phyloP scores from a whole-genome alignment of 805 yeast species.

The Candida tibetensis region DNA sequence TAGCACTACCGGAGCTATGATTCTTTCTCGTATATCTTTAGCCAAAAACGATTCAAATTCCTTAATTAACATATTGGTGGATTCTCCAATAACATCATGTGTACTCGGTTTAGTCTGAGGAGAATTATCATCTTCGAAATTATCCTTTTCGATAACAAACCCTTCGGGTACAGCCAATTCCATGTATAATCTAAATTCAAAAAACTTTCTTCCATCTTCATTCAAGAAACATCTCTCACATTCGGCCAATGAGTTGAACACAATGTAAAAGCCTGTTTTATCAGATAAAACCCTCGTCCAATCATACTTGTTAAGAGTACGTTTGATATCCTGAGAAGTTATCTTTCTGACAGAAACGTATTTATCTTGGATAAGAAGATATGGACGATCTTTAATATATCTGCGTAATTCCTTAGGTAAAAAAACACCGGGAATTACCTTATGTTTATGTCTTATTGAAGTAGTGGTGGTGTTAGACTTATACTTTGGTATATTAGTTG shows the following conservation, averaged over 20 bases:
- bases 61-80: slow-evolving; percentile 53
- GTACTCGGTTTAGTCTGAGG: no score
- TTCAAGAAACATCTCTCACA: slow-evolving; percentile 57
- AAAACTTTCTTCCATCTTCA: slow-evolving; percentile 57
- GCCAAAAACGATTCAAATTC: slow-evolving; percentile 63
- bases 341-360: slow-evolving; percentile 48
- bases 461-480: slow-evolving; percentile 35
- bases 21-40: slow-evolving; percentile 70
- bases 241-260: slow-evolving; percentile 59
- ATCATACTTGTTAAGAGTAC: slow-evolving; percentile 53
- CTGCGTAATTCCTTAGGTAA: slow-evolving; percentile 50
- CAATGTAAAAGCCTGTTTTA: slow-evolving; percentile 63
- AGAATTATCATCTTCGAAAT: slow-evolving; percentile 7
- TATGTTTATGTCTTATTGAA: slow-evolving; percentile 29
- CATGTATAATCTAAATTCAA: slow-evolving; percentile 53
- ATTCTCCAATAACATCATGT: slow-evolving; percentile 51
- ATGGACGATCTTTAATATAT: slow-evolving; percentile 57
- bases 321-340: slow-evolving; percentile 56
- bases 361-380: slow-evolving; percentile 50
- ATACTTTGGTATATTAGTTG: slow-evolving; percentile 10
- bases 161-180: slow-evolving; percentile 53
- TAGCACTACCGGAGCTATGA: slow-evolving; percentile 67
- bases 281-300: slow-evolving; percentile 69
- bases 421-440: slow-evolving; percentile 31
- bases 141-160: slow-evolving; percentile 19